phyloP scores from a whole-genome alignment of 2,329 filamentous ascomycete species.

The Zymoseptoria pseudotritici region DNA sequence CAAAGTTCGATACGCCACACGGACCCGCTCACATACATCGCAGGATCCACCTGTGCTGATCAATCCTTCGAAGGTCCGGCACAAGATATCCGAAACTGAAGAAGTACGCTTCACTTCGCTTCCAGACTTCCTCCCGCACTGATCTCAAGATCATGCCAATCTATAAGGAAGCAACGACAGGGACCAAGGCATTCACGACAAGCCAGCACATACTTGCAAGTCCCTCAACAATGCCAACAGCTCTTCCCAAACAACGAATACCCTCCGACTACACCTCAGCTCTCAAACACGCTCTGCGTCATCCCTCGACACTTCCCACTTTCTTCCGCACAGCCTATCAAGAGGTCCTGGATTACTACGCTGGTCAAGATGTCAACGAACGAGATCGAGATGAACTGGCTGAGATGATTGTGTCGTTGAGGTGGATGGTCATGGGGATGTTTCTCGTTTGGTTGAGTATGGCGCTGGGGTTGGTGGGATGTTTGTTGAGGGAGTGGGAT shows the following conservation, averaged over 20 bases:
- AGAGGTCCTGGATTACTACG: not conserved
- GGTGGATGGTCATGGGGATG: not conserved
- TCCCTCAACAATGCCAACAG: not conserved
- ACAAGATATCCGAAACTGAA: not conserved
- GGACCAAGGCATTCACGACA: no score
- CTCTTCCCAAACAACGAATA: not conserved
- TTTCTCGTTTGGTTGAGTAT: not conserved
- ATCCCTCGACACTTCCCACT: not conserved
- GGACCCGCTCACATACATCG: not conserved
- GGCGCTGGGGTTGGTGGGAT: not conserved
- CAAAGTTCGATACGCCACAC: not conserved
- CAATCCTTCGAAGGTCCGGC: not conserved
- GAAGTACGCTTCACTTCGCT: not conserved
- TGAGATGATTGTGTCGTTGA: not conserved
- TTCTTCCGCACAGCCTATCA: not conserved
- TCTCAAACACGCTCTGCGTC: not conserved
- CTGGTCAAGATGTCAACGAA: not conserved
- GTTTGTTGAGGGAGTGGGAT: not conserved
- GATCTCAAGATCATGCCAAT: not conserved
- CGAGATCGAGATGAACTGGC: not conserved
- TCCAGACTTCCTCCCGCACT: not conserved
- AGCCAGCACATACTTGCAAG: not conserved
- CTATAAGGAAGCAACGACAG: not conserved
- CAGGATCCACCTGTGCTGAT: not conserved
- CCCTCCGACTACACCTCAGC: not conserved